phyloP scores from a whole-genome alignment of 371 early-diverging fungal species.

The Batrachochytrium dendrobatidis region DNA sequence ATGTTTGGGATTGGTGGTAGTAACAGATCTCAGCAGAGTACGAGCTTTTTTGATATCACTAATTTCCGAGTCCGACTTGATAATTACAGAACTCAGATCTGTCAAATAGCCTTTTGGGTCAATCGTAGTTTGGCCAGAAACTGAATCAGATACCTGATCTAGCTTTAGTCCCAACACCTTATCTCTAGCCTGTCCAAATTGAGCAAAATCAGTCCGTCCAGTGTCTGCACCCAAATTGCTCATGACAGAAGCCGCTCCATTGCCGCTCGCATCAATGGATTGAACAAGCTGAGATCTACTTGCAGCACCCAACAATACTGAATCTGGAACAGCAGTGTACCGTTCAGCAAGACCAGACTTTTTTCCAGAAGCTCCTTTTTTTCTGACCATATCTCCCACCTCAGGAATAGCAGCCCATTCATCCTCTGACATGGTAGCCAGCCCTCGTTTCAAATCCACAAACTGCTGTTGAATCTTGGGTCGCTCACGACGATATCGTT shows the following conservation, averaged over 20 bases:
- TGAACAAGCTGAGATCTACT: neutral
- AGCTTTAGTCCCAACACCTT: constrained; percentile 80
- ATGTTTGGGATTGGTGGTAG: constrained; percentile 86
- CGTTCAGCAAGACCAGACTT: constrained; percentile 46
- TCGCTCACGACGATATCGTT: constrained; percentile 38
- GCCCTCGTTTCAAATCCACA: constrained; percentile 79
- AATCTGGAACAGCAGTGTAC: constrained; percentile 80
- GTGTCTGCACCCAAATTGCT: constrained; percentile 14
- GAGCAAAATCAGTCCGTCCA: constrained; percentile 73
- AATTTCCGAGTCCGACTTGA: constrained; percentile 83
- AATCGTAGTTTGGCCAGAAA: constrained; percentile 71
- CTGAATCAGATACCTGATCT: constrained; percentile 66
- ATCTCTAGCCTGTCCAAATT: constrained; percentile 91
- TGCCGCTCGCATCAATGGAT: constrained; percentile 28
- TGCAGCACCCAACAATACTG: constrained; percentile 51
- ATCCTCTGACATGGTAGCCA: constrained; percentile 64
- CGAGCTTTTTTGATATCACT: constrained; percentile 90
- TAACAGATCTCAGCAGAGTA: constrained; percentile 78
- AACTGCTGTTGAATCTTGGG: constrained; percentile 81
- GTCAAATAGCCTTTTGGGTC: constrained; percentile 95
- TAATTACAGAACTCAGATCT: constrained; percentile 73
- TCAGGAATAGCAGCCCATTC: constrained; percentile 94
- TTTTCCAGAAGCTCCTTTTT: constrained; percentile 60
- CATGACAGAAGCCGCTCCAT: constrained; percentile 19
- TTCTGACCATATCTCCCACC: constrained; percentile 81